Percentiles rank a stretch among this genome's conserved stretches.
These are phyloP conservation scores for Alternaria sp. DNA, from an alignment of 2,329 filamentous ascomycete species.

Conservation along the genomic window DNA sequence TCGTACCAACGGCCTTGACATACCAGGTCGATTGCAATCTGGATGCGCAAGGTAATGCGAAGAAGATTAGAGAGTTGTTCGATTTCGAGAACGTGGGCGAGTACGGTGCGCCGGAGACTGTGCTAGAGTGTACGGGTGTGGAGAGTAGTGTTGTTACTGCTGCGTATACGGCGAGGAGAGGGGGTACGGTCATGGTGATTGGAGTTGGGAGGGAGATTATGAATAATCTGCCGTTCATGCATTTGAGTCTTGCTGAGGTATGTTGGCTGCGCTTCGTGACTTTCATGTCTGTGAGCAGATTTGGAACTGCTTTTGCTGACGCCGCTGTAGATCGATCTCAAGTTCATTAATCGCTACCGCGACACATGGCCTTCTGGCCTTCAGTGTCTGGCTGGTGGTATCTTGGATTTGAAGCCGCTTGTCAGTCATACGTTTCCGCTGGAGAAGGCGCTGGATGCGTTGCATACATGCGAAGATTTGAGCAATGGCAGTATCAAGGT, in stretches of 20 bases:
- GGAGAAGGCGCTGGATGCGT: constrained; percentile 65
- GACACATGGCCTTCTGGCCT: constrained; percentile 74
- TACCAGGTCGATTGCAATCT: constrained; percentile 60
- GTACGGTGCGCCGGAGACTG: constrained; percentile 63
- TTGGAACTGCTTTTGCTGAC: not conserved
- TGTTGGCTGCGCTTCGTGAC: not conserved
- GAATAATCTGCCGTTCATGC: constrained; percentile 72
- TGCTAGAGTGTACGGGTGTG: constrained; percentile 71
- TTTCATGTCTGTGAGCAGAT: accelerated
- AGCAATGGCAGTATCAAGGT: constrained; percentile 65
- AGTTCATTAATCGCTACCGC: constrained; percentile 73
- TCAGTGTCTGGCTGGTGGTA: constrained; percentile 62
- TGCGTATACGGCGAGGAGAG: constrained; percentile 62
- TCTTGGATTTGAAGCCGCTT: constrained; percentile 67
- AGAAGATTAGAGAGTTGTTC: constrained; percentile 62
- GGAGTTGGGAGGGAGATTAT: constrained; percentile 67
- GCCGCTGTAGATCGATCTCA: constrained; percentile 63
- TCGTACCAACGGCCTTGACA: constrained; percentile 61
- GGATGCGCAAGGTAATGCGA: constrained; percentile 58
- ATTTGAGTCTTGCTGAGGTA: constrained; percentile 66
- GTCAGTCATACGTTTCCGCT: constrained; percentile 69
- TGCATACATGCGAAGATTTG: constrained; percentile 60
- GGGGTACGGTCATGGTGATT: constrained; percentile 68
- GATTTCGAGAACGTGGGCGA: constrained; percentile 53
- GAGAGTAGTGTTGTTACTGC: constrained; percentile 68